Base-by-base conservation (phyloP, 306 rosid species). In the Urtica urens region DNA sequence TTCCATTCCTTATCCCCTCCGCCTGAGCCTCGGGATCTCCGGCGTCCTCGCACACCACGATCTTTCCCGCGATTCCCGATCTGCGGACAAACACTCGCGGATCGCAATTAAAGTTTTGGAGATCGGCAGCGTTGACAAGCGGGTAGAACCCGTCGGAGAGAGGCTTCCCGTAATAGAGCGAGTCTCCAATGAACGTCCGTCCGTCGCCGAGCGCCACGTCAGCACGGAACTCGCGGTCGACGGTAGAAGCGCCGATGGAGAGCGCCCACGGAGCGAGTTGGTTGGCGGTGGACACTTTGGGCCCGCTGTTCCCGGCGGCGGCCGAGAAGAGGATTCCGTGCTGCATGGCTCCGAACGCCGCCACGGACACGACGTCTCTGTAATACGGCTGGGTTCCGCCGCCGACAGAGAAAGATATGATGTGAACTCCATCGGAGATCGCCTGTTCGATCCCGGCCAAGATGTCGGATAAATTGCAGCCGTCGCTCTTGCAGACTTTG, bases 31-130 rank as follows among this genome's bases (percentile, higher is more conserved):
- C 14, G 17, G 2, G 4, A 38, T 0, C 2, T 11, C 82, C 82
- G 34, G 87, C 81, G 3, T 82, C 64, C 27, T 87, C 94, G 20
- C 94, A 82, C 7, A 87, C 93, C 7, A 87, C 83, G 40, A 87
- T 82, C 30, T 80, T 87, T 6, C 85, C 93, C 2, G 65, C 35
- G 0, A 87, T n/a, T n/a, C n/a, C n/a, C n/a, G n/a, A n/a, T n/a
- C n/a, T n/a, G 1, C 77, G 14, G 9, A 56, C 38, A 2, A 87
- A 71, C 20, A 40, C 17, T 0, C 80, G 77, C 4, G 23, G 0
- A 25, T 68, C 66, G 59, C 87, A 87, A 9, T 68, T 80, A 33
- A 75, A 48, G 30, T 53, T 71, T 15, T 87, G 81, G 15, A 39
- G 53, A 55, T 76, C 79, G n/a, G 35, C 59, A 19, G 64, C 83